Conservation (phyloP, 306 rosid species). For the Dalbergia oliveri region DNA sequence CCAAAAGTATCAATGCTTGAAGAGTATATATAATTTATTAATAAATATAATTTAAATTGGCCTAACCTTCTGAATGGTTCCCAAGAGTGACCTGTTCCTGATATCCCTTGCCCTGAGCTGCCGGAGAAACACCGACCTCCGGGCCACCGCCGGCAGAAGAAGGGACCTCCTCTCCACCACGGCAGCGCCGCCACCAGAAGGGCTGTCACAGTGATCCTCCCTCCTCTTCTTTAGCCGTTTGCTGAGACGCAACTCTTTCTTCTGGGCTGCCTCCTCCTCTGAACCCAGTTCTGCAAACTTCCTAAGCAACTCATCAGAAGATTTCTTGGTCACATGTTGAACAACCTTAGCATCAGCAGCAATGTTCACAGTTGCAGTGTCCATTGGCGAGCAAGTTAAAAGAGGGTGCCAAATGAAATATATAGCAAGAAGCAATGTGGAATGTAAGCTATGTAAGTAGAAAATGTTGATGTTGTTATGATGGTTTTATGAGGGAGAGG, state of each 20-base stretch:
- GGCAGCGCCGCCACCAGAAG: conserved; percentile 41
- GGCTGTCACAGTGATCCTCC: conserved; percentile 52
- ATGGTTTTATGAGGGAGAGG: conserved; percentile 39
- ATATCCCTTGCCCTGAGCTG: conserved; percentile 63
- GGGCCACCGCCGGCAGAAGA: conserved; percentile 51
- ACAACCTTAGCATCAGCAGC: conserved; percentile 56
- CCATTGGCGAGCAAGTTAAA: conserved; percentile 50
- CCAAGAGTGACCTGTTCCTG: conserved; percentile 70
- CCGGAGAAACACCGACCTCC: conserved; percentile 63
- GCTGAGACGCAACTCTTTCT: conserved; percentile 38
- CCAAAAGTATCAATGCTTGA: not conserved
- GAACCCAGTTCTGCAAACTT: conserved; percentile 67
- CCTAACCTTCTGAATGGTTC: conserved; percentile 73
- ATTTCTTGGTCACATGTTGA: conserved; percentile 75
- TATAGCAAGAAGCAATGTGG: not conserved
- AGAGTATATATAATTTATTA: not conserved
- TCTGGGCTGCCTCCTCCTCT: conserved; percentile 28
- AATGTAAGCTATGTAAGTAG: not conserved
- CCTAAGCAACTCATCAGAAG: conserved; percentile 84
- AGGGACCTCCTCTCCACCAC: conserved; percentile 72
- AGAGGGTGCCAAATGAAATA: not conserved
- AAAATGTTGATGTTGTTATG: conserved; percentile 18
- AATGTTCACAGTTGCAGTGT: conserved; percentile 32
- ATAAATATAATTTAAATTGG: not conserved
- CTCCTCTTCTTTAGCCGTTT: conserved; percentile 51